Evolutionary conservation across 2,329 filamentous ascomycete species (phyloP).

Genomic region (Gliomastix tumulicola): DNA sequence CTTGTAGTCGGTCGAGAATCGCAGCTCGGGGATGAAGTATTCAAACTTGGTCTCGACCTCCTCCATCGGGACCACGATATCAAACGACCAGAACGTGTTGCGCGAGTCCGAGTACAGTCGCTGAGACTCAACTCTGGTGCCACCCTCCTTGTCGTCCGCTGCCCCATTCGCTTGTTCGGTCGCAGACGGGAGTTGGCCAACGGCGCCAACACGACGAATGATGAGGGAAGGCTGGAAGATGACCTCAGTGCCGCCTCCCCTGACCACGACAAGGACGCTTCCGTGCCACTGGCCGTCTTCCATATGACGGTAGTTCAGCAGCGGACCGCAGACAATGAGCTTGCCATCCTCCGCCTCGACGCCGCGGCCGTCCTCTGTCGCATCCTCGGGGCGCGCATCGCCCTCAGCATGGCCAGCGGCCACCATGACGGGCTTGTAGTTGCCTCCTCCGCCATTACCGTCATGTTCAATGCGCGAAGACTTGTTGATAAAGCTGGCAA

Average conservation of each 20-base stretch:
- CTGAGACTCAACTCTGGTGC: slow-evolving; percentile 27
- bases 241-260: slow-evolving; percentile 57
- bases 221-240: slow-evolving; percentile 52
- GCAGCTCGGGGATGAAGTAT: slow-evolving; percentile 65
- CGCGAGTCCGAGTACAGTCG: slow-evolving; percentile 58
- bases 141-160: slow-evolving; percentile 17
- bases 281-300: slow-evolving; percentile 71
- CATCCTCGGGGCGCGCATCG: slow-evolving; percentile 13
- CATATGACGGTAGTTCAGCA: slow-evolving; percentile 74
- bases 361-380: slow-evolving; percentile 8
- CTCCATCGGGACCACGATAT: slow-evolving; percentile 69
- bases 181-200: slow-evolving; percentile 7
- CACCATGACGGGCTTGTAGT: slow-evolving; percentile 43
- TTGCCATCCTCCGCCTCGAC: slow-evolving; percentile 32
- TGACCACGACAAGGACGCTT: slow-evolving; percentile 77
- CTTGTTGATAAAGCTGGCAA: slow-evolving; percentile 50
- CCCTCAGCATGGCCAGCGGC: slow-evolving; percentile 25
- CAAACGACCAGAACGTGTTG: slow-evolving; percentile 92
- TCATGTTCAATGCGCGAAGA: slow-evolving; percentile 35
- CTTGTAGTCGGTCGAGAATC: slow-evolving; percentile 50
- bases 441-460: slow-evolving; percentile 18
- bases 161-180: slow-evolving; percentile 16
- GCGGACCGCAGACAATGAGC: slow-evolving; percentile 63
- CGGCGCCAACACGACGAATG: slow-evolving; percentile 35
- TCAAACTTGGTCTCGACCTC: slow-evolving; percentile 67